phyloP scores from a whole-genome alignment of 768 basidiomycete genomes.

The Mycena venus region DNA sequence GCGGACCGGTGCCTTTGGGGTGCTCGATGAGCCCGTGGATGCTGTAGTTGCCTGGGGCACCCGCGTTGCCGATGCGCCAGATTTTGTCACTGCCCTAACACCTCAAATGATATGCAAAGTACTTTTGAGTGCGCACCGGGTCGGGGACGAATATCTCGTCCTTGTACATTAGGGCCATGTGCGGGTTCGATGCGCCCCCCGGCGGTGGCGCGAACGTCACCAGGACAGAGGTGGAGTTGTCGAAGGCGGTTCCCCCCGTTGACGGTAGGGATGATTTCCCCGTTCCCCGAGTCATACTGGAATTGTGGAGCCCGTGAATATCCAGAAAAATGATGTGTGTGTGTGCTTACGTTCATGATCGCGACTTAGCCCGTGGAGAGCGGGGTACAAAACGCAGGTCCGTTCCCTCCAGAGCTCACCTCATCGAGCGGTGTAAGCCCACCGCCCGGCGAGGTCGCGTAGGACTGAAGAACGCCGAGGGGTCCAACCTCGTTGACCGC shows the following conservation, averaged over 20 bases:
- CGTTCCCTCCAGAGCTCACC: slow-evolving; percentile 48
- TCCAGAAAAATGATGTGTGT: not conserved
- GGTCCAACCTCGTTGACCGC: slow-evolving; percentile 52
- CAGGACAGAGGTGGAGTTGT: slow-evolving; percentile 40
- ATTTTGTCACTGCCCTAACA: slow-evolving; percentile 59
- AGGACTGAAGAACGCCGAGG: slow-evolving; percentile 51
- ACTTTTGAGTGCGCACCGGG: slow-evolving; percentile 47
- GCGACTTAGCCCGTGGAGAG: slow-evolving; percentile 56
- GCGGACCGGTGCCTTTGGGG: slow-evolving; percentile 59
- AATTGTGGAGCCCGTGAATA: not conserved
- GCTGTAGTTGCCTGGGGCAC: slow-evolving; percentile 48
- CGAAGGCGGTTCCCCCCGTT: slow-evolving; percentile 13
- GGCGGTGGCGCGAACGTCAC: slow-evolving; percentile 58
- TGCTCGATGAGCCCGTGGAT: slow-evolving; percentile 59
- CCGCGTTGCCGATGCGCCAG: too few species aligned
- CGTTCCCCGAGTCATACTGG: slow-evolving; percentile 59
- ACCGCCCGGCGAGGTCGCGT: slow-evolving; percentile 48
- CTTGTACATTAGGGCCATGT: slow-evolving; percentile 56
- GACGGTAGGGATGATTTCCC: slow-evolving; percentile 52
- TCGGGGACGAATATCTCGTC: slow-evolving; percentile 59
- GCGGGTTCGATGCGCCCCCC: too few species aligned
- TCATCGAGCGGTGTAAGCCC: slow-evolving; percentile 47
- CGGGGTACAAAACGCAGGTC: slow-evolving; percentile 49
- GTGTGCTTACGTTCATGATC: slow-evolving; percentile 50
- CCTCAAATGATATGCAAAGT: not conserved